Conservation (phyloP, 768 basidiomycete species). For the Amanita rubescens region DNA sequence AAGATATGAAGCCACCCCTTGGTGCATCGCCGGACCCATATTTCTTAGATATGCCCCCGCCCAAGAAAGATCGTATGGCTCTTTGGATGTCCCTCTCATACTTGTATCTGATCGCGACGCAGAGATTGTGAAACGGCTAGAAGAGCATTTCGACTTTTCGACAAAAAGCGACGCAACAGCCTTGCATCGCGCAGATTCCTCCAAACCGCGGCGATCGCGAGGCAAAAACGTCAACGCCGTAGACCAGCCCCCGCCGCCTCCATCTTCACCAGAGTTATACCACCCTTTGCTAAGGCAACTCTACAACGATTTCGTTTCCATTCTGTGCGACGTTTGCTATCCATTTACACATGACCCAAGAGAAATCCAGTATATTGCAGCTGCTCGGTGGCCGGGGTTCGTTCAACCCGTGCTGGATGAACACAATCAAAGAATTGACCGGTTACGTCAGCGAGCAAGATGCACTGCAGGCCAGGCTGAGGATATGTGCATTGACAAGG, state of each 20-base stretch:
- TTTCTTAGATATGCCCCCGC: constrained; percentile 47
- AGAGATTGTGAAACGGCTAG: constrained; percentile 31
- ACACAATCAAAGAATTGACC: too few relatives aligned
- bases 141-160: constrained; percentile 23
- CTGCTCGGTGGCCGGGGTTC: too few relatives aligned
- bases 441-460: too few relatives aligned
- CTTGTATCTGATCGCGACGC: not conserved
- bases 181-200: not conserved
- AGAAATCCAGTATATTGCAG: too few relatives aligned
- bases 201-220: not conserved
- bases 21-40: constrained; percentile 72
- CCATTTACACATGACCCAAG: constrained; percentile 51
- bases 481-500: too few relatives aligned
- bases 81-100: not conserved
- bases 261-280: constrained; percentile 23
- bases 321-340: constrained; percentile 53
- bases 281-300: constrained; percentile 49
- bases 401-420: too few relatives aligned
- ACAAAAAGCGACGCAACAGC: constrained; percentile 7
- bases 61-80: constrained; percentile 48
- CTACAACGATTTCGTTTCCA: constrained; percentile 57
- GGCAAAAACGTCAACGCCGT: too few relatives aligned
- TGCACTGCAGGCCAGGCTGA: too few relatives aligned
- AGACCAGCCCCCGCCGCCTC: too few relatives aligned
- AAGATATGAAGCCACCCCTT: constrained; percentile 59